These are phyloP conservation scores for Diplodia seriata DNA, from an alignment of 2,329 filamentous ascomycete genomes.

Conservation along the genomic window DNA sequence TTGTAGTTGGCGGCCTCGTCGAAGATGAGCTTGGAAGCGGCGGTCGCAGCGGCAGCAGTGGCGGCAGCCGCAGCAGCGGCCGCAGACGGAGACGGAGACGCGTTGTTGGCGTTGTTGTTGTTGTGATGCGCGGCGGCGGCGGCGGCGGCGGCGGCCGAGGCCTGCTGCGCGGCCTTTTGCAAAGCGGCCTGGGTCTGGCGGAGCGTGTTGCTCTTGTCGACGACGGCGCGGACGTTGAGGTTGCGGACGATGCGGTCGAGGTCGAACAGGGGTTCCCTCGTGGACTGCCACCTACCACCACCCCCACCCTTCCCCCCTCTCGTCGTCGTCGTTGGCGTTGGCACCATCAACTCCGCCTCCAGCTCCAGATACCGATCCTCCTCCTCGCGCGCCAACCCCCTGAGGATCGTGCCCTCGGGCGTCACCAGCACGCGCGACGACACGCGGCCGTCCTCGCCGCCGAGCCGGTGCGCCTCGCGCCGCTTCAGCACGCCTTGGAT, in stretches of 20 bases:
- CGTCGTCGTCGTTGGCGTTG: too few species aligned
- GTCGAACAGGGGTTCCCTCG: constrained; percentile 23
- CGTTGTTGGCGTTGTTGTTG: too few species aligned
- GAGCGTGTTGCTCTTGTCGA: constrained; percentile 24
- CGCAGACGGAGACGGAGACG: too few species aligned
- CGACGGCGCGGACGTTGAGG: constrained; percentile 24
- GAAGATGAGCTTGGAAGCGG: constrained; percentile 20
- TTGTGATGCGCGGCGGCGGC: not conserved
- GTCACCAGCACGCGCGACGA: constrained; percentile 72
- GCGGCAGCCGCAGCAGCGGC: too few species aligned
- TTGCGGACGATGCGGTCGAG: constrained; percentile 25
- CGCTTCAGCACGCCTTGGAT: constrained; percentile 57
- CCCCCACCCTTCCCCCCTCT: too few species aligned
- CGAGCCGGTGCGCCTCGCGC: constrained; percentile 52
- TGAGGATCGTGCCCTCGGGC: constrained; percentile 77
- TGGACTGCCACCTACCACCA: constrained; percentile 42
- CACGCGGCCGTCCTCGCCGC: constrained; percentile 51
- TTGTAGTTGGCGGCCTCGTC: constrained; percentile 33
- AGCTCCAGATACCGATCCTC: constrained; percentile 74
- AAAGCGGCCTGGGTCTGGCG: constrained; percentile 32
- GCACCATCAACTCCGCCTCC: constrained; percentile 64
- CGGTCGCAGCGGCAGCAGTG: constrained; percentile 45
- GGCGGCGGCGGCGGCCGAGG: constrained; percentile 36
- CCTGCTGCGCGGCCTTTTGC: constrained; percentile 32
- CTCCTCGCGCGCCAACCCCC: constrained; percentile 71